A percentile compares a stretch with the other conserved stretches of the same genome.
Conservation (phyloP, 441 rosid species). For the Hypseocharis bilobata region DNA sequence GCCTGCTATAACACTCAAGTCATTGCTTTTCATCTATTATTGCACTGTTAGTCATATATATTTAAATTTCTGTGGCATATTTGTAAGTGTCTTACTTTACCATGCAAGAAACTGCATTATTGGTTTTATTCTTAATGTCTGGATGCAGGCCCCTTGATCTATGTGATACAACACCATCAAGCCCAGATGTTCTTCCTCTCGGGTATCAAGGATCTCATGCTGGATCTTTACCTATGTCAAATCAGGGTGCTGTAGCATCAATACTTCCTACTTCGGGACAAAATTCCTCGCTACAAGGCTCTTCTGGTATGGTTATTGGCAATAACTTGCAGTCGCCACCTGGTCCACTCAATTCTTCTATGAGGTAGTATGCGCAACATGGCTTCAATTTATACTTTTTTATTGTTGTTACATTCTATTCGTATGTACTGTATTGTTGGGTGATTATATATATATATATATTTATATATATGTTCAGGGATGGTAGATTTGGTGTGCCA, state of each 20-base stretch:
- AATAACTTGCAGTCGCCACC: slow-evolving; percentile 51
- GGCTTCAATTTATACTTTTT: slow-evolving; percentile 17
- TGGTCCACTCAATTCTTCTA: slow-evolving; percentile 49
- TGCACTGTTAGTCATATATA: no score
- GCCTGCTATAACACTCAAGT: not conserved
- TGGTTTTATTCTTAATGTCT: slow-evolving; percentile 24
- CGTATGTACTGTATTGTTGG: slow-evolving; percentile 16
- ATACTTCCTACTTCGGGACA: slow-evolving; percentile 52
- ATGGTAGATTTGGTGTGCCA: slow-evolving; percentile 62
- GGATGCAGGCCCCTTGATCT: slow-evolving; percentile 93
- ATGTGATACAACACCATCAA: slow-evolving; percentile 60
- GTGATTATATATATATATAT: no score
- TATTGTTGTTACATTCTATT: slow-evolving; percentile 14
- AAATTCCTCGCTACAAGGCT: slow-evolving; percentile 53
- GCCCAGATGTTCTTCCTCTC: slow-evolving; percentile 49
- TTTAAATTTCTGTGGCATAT: slow-evolving; percentile 11
- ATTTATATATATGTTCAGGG: slow-evolving; percentile 52
- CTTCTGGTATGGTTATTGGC: slow-evolving; percentile 53
- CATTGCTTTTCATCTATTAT: no score
- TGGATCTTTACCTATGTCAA: slow-evolving; percentile 43
- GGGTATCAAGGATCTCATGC: slow-evolving; percentile 61
- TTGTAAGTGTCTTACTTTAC: slow-evolving; percentile 19
- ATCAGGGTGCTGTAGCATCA: slow-evolving; percentile 58
- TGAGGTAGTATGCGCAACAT: slow-evolving; percentile 48
- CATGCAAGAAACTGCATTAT: slow-evolving; percentile 13